Base-by-base conservation (phyloP, 225 moss, liverwort and hornwort species). In the Straminergon stramineum region DNA sequence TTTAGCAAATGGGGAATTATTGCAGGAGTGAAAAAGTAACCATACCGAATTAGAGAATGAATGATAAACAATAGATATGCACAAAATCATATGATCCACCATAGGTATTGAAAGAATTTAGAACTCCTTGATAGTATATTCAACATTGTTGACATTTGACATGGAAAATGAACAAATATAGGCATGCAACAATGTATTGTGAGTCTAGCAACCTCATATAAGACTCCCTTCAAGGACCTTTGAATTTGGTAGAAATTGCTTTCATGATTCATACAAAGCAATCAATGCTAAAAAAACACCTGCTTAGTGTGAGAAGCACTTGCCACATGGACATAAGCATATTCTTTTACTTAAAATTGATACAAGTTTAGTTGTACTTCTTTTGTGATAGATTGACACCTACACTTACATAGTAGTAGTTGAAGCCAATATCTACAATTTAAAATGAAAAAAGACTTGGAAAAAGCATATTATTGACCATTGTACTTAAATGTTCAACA, bases 301-400 rank as follows among this genome's bases (percentile, higher is more conserved):
- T 43, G 6, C 10, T 17, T 28, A 43, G 28, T 13, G 15, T 0
- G 1, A 28, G 23, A 73, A 43, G 28, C 1, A 10, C 2, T 9
- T 16, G 21, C 0, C 1, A 28, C 10, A 28, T 17, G 2, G 10
- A 0, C 0, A 1, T 17, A 5, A 15, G 43, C 1, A 16, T 5
- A n/a, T 43, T 43, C 43, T 73, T 73, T 9, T 43, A 16, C 1
- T 75, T 2, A 18, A 74, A 17, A 45, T 17, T 6, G 4, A 30
- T 1, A 39, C 41, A 41, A 71, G 7, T 9, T 41, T 0, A 15
- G 0, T 15, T 26, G 5, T 26, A 24, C 1, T 8, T 71, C 39
- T 71, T 15, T 71, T 1, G 2, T 5, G 3, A 70, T 41, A 41
- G 41, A 41, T 41, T 3, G 15, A 70, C 8, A 41, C 8, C 26